These are phyloP conservation scores for Barnettozyma pratensis DNA, from an alignment of 805 yeast species.

Conservation along the genomic window DNA sequence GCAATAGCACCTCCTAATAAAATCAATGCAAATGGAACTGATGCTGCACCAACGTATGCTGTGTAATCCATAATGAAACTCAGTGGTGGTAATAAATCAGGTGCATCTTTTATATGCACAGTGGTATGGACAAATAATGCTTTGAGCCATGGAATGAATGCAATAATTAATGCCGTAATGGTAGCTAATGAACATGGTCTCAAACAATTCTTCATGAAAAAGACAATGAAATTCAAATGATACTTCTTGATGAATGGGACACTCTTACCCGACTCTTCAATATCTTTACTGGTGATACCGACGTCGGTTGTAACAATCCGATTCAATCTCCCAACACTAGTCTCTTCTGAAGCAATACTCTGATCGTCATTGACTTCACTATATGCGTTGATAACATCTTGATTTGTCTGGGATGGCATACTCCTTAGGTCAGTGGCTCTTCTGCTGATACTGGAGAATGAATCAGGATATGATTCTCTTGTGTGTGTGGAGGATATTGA, in stretches of 20 bases:
- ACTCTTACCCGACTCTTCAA: slow-evolving; percentile 9
- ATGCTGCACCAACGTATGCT: slow-evolving; percentile 76
- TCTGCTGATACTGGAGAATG: not conserved
- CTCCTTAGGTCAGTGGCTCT: slow-evolving; percentile 7
- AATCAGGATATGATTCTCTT: not conserved
- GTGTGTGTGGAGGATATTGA: not conserved
- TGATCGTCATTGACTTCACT: slow-evolving; percentile 3
- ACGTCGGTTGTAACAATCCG: slow-evolving; percentile 15
- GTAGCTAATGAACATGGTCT: slow-evolving; percentile 72
- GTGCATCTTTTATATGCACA: slow-evolving; percentile 59
- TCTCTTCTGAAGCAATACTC: not conserved
- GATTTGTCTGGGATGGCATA: slow-evolving; percentile 35
- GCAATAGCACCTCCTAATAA: slow-evolving; percentile 83
- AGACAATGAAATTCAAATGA: slow-evolving; percentile 28
- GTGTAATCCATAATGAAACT: slow-evolving; percentile 80
- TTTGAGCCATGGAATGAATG: slow-evolving; percentile 80
- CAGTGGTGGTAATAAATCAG: slow-evolving; percentile 76
- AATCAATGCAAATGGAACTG: slow-evolving; percentile 78
- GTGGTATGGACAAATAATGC: slow-evolving; percentile 54
- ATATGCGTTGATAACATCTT: slow-evolving; percentile 42
- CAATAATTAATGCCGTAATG: slow-evolving; percentile 55
- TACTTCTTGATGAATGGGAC: slow-evolving; percentile 13
- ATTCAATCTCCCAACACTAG: slow-evolving; percentile 3
- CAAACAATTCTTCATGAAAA: slow-evolving; percentile 42
- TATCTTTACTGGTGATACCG: slow-evolving; percentile 13